Base-by-base conservation (phyloP, 192 early-diverging fungal genomes). In the Chytriomyces hyalinus region DNA sequence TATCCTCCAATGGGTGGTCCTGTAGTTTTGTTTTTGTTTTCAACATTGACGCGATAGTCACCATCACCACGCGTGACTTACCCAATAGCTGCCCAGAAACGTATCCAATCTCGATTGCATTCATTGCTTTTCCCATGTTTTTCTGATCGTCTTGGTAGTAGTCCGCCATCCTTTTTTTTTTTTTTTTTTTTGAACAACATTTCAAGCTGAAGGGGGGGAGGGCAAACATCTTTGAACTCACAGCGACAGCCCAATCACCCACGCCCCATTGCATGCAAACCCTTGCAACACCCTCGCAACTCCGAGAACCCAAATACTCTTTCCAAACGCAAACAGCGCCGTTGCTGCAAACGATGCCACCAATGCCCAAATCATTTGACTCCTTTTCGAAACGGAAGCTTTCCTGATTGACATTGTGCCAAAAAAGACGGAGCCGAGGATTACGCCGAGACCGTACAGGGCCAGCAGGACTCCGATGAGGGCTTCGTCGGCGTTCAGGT, bases 1-100 rank as follows among this genome's bases (percentile, higher is more conserved):
- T 22, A 44, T 1, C 83, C 83, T 7, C 79, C 83, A 43, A 77
- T 59, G 24, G 78, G 73, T 9, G 83, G 80, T 2, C 79, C 83
- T 57, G 53, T n/a, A 4, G 20, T n/a, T 57, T 20, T n/a, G 20
- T 57, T 57, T 20, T 57, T 13, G 20, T 13, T 20, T 20, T 57
- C 20, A n/a, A 20, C 3, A 57, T 57, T 57, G 13, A 17, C 53
- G 53, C 53, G 20, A n/a, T 3, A 57, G 20, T 36, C 36, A 4
- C 1, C 1, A 36, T 36, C 36, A 36, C 36, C 36, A 36, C 36
- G 36, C 36, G 36, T 36, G 20, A 57, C 53, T 57, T 20, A 57
- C 53, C 53, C 20, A 57, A 57, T 2, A 57, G 20, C 20, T 57
- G 53, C 3, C 53, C 53, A 57, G 53, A n/a, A 20, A 57, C 53